Conservation (phyloP, 75 land plant genomes). For the Pinus taeda region DNA sequence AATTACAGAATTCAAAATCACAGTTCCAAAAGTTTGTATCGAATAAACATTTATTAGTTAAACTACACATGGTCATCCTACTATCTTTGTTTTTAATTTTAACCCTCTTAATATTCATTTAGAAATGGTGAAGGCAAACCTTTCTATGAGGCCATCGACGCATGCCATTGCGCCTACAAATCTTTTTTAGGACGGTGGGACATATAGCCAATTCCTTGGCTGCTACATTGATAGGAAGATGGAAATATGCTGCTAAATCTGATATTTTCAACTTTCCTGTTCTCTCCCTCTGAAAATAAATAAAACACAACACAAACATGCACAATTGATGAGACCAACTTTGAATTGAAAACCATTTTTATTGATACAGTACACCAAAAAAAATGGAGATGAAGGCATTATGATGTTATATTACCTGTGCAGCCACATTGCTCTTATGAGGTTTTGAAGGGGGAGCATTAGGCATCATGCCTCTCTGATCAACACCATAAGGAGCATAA, state of each 20-base stretch:
- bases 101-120: neutral
- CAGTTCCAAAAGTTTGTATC: too few relatives aligned
- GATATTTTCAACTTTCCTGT: slow-evolving; percentile 58
- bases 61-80: too few relatives aligned
- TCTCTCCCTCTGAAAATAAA: slow-evolving; percentile 64
- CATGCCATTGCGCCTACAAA: slow-evolving; percentile 67
- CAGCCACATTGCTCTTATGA: slow-evolving; percentile 56
- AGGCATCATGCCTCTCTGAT: slow-evolving; percentile 11
- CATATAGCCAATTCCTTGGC: slow-evolving; percentile 66
- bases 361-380: too few relatives aligned
- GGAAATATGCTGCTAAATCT: slow-evolving; percentile 58
- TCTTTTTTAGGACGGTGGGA: slow-evolving; percentile 78
- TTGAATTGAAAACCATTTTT: too few relatives aligned
- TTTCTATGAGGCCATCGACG: slow-evolving; percentile 82
- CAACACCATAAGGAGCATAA: slow-evolving; percentile 25
- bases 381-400: too few relatives aligned
- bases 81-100: neutral
- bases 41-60: too few relatives aligned
- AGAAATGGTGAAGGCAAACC: slow-evolving; percentile 22
- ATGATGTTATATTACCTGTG: slow-evolving; percentile 29
- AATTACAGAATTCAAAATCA: too few relatives aligned
- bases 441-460: slow-evolving; percentile 30
- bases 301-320: neutral
- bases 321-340: too few relatives aligned
- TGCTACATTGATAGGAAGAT: slow-evolving; percentile 77